Base-by-base conservation (phyloP, 306 rosid species). In the Vicia faba region DNA sequence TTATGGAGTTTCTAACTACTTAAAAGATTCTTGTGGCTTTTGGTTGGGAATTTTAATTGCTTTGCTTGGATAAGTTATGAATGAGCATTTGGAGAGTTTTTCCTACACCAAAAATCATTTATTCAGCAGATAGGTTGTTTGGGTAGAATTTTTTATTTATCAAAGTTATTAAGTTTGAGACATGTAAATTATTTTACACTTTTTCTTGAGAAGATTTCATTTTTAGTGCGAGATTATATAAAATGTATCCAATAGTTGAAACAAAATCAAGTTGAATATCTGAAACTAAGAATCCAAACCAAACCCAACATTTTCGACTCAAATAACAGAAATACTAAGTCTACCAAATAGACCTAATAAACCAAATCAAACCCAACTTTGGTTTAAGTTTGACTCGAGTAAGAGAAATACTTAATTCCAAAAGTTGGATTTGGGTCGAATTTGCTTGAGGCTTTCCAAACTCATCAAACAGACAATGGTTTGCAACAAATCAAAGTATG, bases 381-480 rank as follows among this genome's bases (percentile, higher is more conserved):
- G 54, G 54, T 48, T 15, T 48, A 16, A 10, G 54, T 48, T 48
- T 48, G 54, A 15, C 55, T 8, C 2, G 8, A 16, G 18, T 49
- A 9, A 49, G 55, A 49, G 55, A 49, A 48, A 48, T 16, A 48
- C 54, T 46, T 8, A 4, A 46, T 4, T 16, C 10, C 20, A 46
- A 46, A 15, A 3, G 54, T 15, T 48, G 16, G 4, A 16, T 48
- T 48, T 48, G 25, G 54, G 11, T 48, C 25, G 5, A 16, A 16
- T 49, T 49, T 49, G 9, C 28, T 50, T 19, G 57, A 7, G 29
- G n/a, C 57, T 50, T 50, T 50, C 57, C 29, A 50, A 48, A 19
- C 57, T 50, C 11, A 5, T 5, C 29, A 50, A 9, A 16, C 28
- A 50, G 23, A 50, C 18, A 12, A 4, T 8, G 56, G 8, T 49